Conservation (phyloP, 1,139 yeast genomes). For the Yamadazyma blattariae region DNA sequence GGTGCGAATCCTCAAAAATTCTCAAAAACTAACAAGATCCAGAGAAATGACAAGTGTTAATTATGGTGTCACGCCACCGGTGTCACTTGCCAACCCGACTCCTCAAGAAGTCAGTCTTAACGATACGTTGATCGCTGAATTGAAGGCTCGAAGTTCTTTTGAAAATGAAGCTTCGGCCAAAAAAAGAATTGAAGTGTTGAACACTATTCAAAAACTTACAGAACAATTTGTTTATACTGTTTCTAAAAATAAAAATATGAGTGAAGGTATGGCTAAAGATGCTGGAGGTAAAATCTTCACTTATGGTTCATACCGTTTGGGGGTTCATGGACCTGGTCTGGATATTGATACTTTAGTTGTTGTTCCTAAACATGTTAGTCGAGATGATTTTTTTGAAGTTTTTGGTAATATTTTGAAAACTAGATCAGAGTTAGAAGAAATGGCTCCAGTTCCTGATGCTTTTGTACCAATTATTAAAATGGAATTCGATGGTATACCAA, state of each 20-base stretch:
- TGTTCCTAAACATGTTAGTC: slow-evolving; percentile 91
- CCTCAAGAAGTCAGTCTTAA: slow-evolving; percentile 74
- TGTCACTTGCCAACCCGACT: slow-evolving; percentile 80
- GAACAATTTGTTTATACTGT: slow-evolving; percentile 82
- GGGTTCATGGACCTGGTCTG: slow-evolving; percentile 97
- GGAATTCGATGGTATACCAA: slow-evolving; percentile 83
- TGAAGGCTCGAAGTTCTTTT: slow-evolving; percentile 83
- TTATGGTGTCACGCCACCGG: slow-evolving; percentile 89
- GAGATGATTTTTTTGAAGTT: slow-evolving; percentile 84
- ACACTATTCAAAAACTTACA: slow-evolving; percentile 65
- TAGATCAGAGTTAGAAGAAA: slow-evolving; percentile 82
- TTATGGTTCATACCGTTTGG: slow-evolving; percentile 89
- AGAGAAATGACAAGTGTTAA: slow-evolving; percentile 24
- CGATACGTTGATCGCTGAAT: slow-evolving; percentile 71
- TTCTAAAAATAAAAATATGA: slow-evolving; percentile 80
- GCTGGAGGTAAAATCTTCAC: slow-evolving; percentile 97
- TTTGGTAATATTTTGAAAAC: slow-evolving; percentile 65
- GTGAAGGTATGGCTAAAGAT: slow-evolving; percentile 95
- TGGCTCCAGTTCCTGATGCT: slow-evolving; percentile 93
- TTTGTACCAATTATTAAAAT: slow-evolving; percentile 92
- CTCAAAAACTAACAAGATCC: too few relatives aligned
- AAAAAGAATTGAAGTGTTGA: slow-evolving; percentile 73
- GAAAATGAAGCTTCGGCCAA: slow-evolving; percentile 81
- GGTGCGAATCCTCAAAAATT: too few relatives aligned
- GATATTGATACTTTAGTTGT: slow-evolving; percentile 96